Evolutionary conservation across 441 rosid species (phyloP).

Genomic region (Eruca vesicaria): DNA sequence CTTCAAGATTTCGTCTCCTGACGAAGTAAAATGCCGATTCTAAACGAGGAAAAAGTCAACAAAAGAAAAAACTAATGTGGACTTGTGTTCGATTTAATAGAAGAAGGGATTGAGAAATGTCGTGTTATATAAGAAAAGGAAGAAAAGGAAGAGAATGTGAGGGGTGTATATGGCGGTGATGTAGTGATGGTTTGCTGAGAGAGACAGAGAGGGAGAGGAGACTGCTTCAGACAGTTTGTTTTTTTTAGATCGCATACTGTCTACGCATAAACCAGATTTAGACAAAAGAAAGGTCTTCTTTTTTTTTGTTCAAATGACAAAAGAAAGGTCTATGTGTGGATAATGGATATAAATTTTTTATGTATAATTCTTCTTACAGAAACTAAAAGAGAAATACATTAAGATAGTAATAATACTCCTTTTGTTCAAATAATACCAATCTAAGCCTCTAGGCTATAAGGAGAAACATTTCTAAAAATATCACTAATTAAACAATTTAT

Average conservation of each 20-base stretch:
- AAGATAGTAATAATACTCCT: too few species aligned
- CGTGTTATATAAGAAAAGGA: background rate
- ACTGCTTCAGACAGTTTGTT: conserved; percentile 19
- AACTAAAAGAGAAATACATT: too few species aligned
- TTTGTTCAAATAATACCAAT: too few species aligned
- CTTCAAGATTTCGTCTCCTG: conserved; percentile 4
- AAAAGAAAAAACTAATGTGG: too few species aligned
- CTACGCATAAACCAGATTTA: conserved; percentile 8
- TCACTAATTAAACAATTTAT: too few species aligned
- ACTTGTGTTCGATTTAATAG: too few species aligned
- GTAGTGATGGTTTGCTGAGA: conserved; percentile 27
- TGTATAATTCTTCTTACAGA: too few species aligned
- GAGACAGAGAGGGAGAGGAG: conserved; percentile 19
- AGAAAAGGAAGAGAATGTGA: background rate
- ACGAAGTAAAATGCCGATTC: conserved; percentile 1
- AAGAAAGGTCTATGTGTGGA: background rate
- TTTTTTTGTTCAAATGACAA: background rate
- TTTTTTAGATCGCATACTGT: conserved; percentile 20
- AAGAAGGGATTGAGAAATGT: conserved; percentile 22
- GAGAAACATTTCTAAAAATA: too few species aligned
- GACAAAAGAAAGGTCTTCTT: background rate
- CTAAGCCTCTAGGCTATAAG: too few species aligned
- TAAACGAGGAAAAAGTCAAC: background rate
- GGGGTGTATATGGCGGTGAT: conserved; percentile 20
- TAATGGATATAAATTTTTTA: too few species aligned